Evolutionary conservation across 108 stramenopile genomes (phyloP), one percentile per base, ranked within the genome.

Genomic region (Cyclostephanos tholiformis): DNA sequence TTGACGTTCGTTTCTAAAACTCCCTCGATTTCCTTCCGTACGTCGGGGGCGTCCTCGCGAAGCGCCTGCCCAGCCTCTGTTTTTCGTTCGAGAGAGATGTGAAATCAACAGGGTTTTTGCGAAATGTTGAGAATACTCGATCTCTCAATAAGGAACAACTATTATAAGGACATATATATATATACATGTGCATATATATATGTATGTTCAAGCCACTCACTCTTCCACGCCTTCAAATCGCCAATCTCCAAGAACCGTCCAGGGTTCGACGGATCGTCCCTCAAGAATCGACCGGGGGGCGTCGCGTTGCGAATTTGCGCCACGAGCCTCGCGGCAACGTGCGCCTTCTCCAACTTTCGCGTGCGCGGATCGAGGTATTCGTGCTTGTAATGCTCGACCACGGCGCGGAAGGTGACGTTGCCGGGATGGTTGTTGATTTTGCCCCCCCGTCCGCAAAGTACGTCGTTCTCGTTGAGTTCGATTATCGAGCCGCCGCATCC

Each of bases 401-500:
- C 41, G 13, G 65, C 56, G 0, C 84, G 72, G 65, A 82, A 85
- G 30, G 63, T 71, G 17, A 79, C 77, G 68, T 85, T 85, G 0
- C 84, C 84, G 8, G 84, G 67, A 66, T 85, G 84, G 60, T 82
- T 82, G 73, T 85, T 85, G n/a, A 79, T 80, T 8, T 78, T 74
- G 0, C 84, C 82, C 9, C 84, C 84, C 0, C 84, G 76, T 29
- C 84, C 84, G 20, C 71, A 67, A 7, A 85, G 74, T 65, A 85
- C 72, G 43, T 82, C 82, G 41, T 77, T 73, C 41, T 73, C 71
- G 63, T 71, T 71, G 25, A 77, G 68, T 27, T 53, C 35, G 81
- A 72, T 52, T 17, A 80, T 75, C 60, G 36, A 19, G 0, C 75
- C 75, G n/a, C 75, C 75, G 19, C 71, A 25, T 1, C 63, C 63